A percentile compares a stretch with the other conserved stretches of the same genome.
These are phyloP conservation scores for Globisporangium iwayamae DNA, from an alignment of 352 stramenopile genomes.

Conservation along the genomic window DNA sequence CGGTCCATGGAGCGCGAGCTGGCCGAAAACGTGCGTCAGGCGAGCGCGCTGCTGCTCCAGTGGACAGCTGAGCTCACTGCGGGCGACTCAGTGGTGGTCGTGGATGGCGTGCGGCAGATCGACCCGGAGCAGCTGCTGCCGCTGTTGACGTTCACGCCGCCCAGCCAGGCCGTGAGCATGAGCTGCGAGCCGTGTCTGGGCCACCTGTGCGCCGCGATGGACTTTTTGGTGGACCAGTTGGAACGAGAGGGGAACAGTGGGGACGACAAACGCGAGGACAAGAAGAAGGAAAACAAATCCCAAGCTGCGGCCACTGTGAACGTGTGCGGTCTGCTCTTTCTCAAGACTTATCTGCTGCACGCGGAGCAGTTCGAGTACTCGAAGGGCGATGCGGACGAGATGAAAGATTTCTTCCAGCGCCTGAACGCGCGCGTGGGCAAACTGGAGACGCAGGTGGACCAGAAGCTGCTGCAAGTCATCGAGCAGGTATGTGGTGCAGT, in stretches of 20 bases:
- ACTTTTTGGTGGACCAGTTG: slow-evolving; percentile 56
- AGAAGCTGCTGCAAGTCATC: slow-evolving; percentile 10
- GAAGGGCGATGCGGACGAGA: slow-evolving; percentile 35
- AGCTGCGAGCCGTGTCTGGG: slow-evolving; percentile 44
- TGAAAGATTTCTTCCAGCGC: slow-evolving; percentile 36
- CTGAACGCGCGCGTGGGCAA: slow-evolving; percentile 20
- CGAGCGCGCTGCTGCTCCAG: slow-evolving; percentile 42
- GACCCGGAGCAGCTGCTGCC: slow-evolving; percentile 63
- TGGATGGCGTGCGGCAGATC: slow-evolving; percentile 42
- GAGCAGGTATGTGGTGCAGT: slow-evolving; percentile 11
- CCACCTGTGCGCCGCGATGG: slow-evolving; percentile 60
- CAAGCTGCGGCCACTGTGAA: slow-evolving; percentile 27
- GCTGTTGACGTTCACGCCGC: slow-evolving; percentile 36
- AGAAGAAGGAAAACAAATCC: neutral
- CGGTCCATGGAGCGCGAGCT: slow-evolving; percentile 43
- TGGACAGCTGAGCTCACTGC: slow-evolving; percentile 45
- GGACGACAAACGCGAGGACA: slow-evolving; percentile 3
- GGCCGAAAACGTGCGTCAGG: slow-evolving; percentile 39
- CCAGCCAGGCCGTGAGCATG: slow-evolving; percentile 48
- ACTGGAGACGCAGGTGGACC: slow-evolving; percentile 5
- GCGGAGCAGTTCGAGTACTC: slow-evolving; percentile 38
- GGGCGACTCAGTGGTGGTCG: slow-evolving; percentile 35
- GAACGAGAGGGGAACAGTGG: slow-evolving; percentile 14
- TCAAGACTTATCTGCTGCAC: slow-evolving; percentile 65
- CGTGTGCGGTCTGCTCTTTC: slow-evolving; percentile 48